Conservation (phyloP, 2,329 filamentous ascomycete genomes). For the Ophiocordyceps polyrhachis-furcata region DNA sequence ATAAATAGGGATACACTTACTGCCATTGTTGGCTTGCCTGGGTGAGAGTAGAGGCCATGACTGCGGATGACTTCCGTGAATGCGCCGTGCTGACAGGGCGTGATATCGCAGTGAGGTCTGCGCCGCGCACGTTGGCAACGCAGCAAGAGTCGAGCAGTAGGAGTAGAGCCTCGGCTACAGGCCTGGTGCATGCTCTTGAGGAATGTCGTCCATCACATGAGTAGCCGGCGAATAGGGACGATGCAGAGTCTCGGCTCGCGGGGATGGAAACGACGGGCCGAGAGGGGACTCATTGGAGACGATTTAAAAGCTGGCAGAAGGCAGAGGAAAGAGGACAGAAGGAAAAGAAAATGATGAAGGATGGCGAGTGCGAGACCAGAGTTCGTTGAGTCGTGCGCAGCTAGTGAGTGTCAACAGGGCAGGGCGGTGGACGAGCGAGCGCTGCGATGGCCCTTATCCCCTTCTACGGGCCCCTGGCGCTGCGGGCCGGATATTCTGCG, state of each 20-base stretch:
- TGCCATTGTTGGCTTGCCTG: slow-evolving; percentile 20
- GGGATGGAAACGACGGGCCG: slow-evolving; percentile 15
- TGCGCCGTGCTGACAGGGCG: neutral
- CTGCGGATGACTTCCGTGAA: neutral
- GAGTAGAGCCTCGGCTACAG: slow-evolving; percentile 8
- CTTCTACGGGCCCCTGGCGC: too few species aligned
- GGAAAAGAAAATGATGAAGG: too few species aligned
- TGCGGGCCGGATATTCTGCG: too few species aligned
- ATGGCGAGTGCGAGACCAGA: too few species aligned
- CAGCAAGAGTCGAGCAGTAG: neutral
- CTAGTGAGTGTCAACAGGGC: too few species aligned
- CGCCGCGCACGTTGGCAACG: neutral
- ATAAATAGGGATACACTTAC: slow-evolving; percentile 10
- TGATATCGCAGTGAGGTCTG: neutral
- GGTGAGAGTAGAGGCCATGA: slow-evolving; percentile 5
- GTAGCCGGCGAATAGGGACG: slow-evolving; percentile 7
- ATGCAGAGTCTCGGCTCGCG: slow-evolving; percentile 17
- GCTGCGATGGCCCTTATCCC: too few species aligned
- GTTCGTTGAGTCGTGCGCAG: too few species aligned
- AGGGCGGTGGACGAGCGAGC: too few species aligned
- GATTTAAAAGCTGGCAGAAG: slow-evolving; percentile 6
- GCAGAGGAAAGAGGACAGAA: neutral
- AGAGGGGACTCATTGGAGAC: slow-evolving; percentile 18
- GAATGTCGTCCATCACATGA: slow-evolving; percentile 15
- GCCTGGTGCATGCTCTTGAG: slow-evolving; percentile 17